Base-by-base conservation (phyloP, 1,284 basidiomycete genomes). In the Moniliella sp. region DNA sequence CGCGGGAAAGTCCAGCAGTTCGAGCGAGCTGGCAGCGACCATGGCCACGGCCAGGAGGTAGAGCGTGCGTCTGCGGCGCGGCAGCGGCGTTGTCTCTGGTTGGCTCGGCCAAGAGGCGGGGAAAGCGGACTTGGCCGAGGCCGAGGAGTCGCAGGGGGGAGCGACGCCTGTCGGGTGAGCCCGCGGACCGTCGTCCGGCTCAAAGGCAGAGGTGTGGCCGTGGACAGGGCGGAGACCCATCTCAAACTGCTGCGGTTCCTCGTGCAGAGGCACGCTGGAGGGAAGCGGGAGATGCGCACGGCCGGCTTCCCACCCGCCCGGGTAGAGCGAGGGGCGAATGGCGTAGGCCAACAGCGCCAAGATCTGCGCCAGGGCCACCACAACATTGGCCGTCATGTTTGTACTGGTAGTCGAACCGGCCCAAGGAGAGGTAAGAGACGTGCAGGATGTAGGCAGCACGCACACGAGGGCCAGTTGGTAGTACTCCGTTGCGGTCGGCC, bases 1-100 rank as follows among this genome's bases (percentile, higher is more conserved):
- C 0, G 91, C 81, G 1, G 82, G 72, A 48, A 97, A 97, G 53
- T 99, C 91, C 43, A 93, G 73, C 1, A 97, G 57, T 57, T 99
- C 91, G 15, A 99, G 67, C 1, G 68, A 65, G 11, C 77, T 82
- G 5, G 82, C 78, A 0, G 68, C 66, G 1, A 75, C 79, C 1
- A 78, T 86, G 21, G 79, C 61, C 1, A 70, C 44, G 55, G 60
- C 33, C 65, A 69, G 48, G 69, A 72, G 11, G 52, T 40, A 17
- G 72, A 73, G 37, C 12, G 40, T 45, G 51, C 74, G 59, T 40
- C 25, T 40, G 13, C 42, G n/a, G n/a, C n/a, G n/a, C n/a, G n/a
- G n/a, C n/a, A n/a, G n/a, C n/a, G n/a, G n/a, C 14, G 47, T 7
- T 4, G 37, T 28, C 14, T 27, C 14, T 25, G 46, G 36, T n/a